Percentiles rank a stretch among this genome's conserved stretches.
phyloP scores from a whole-genome alignment of 148 eudicot genomes.

The Spergularia marina region DNA sequence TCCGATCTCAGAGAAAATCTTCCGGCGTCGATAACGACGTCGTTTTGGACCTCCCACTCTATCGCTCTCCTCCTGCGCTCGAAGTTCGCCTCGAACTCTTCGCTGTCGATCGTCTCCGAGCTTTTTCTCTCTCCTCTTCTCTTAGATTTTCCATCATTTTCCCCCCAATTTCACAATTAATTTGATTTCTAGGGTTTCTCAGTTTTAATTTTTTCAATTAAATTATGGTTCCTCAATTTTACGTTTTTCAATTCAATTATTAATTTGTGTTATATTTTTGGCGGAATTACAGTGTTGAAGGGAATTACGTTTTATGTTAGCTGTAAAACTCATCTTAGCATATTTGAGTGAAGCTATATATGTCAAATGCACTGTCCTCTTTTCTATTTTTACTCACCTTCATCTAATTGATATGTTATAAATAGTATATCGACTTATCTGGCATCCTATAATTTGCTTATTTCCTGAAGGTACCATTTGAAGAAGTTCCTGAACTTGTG shows the following conservation, averaged over 20 bases:
- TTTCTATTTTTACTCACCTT: too few relatives aligned
- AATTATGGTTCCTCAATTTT: slow-evolving; percentile 7
- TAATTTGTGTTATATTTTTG: neutral
- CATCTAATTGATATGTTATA: too few relatives aligned
- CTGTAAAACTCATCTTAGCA: too few relatives aligned
- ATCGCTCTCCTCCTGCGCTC: slow-evolving; percentile 62
- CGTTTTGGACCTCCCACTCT: slow-evolving; percentile 53
- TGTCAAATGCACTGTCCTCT: too few relatives aligned
- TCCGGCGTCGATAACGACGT: slow-evolving; percentile 21
- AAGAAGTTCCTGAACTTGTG: too few relatives aligned
- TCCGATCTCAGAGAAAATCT: slow-evolving; percentile 46
- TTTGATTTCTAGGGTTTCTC: slow-evolving; percentile 17
- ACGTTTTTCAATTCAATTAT: too few relatives aligned
- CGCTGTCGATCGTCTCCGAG: slow-evolving; percentile 89
- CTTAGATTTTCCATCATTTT: neutral
- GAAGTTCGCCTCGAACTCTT: slow-evolving; percentile 84
- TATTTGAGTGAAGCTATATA: too few relatives aligned
- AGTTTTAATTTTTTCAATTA: neutral
- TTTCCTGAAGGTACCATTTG: too few relatives aligned
- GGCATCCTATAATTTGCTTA: too few relatives aligned
- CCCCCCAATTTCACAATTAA: neutral
- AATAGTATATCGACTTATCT: too few relatives aligned
- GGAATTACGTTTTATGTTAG: too few relatives aligned
- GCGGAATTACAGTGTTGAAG: slow-evolving; percentile 53
- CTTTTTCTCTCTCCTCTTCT: slow-evolving; percentile 24